Base-by-base conservation (phyloP, 2,329 filamentous ascomycete species). In the Claviceps sp. region DNA sequence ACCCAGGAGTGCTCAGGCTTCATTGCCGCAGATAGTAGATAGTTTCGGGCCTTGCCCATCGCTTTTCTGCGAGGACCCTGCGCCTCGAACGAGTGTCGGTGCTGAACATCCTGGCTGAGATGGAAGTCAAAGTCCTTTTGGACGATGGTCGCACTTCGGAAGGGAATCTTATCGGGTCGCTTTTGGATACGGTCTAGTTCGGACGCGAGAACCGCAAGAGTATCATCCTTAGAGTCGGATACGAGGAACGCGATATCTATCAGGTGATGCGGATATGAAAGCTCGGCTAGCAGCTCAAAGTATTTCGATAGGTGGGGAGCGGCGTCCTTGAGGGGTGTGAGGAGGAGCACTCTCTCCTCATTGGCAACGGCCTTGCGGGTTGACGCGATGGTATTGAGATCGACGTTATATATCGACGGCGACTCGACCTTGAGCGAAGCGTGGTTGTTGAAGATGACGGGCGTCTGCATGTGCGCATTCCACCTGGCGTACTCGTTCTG, bases 1-100 rank as follows among this genome's bases (percentile, higher is more conserved):
- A 97, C 90, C 93, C 93, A 98, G 8, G 89, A 91, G 66, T 98
- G 93, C 55, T 97, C 89, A 0, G 89, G 82, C 72, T 94, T 95
- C 61, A 98, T 66, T 3, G 93, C 85, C 0, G 88, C 76, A 36
- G 82, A 80, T 2, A 98, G 79, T 20, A 98, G 76, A 67, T 95
- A 98, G 67, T 98, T 98, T 60, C 93, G 81, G 30, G 93, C 93
- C 59, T 78, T 82, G 46, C 86, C 93, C 79, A 98, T 90, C 38
- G 85, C 82, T 71, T 91, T 97, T 58, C 93, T 82, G 57, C 93
- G 81, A 5, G 91, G 90, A 1, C 84, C 93, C 65, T 98, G 93
- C 2, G 88, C 89, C 54, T 81, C 82, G 62, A 90, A 97, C 0
- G 81, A 81, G 66, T 98, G 93, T 58, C 90, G 80, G 58, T 93